These are phyloP conservation scores for Termitomyces sp. DNA, from an alignment of 768 basidiomycete genomes.

Conservation along the genomic window DNA sequence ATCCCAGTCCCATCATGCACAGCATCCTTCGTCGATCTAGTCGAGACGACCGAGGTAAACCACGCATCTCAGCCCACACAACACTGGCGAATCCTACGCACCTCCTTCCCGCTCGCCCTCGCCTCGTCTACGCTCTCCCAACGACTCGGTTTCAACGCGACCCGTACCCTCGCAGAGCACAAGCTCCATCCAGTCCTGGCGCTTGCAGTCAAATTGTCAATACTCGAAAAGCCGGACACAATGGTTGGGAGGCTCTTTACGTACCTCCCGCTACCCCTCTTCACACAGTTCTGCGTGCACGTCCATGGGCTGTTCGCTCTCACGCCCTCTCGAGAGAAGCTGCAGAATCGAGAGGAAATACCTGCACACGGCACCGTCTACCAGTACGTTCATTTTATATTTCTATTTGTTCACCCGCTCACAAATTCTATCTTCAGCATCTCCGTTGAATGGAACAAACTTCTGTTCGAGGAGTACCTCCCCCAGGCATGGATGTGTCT, in stretches of 20 bases:
- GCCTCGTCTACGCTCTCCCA: conserved; percentile 26
- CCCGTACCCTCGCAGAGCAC: conserved; percentile 29
- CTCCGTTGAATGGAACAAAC: conserved; percentile 46
- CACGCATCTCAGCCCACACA: not conserved
- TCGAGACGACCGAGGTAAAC: not conserved
- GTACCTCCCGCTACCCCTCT: conserved; percentile 45
- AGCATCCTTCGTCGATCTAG: conserved; percentile 19
- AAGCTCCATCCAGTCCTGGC: conserved; percentile 42
- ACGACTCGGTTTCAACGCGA: conserved; percentile 25
- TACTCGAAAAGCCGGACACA: conserved; percentile 8
- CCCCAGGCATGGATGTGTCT: conserved; percentile 42
- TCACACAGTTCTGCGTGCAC: conserved; percentile 44
- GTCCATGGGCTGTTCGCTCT: conserved; percentile 48
- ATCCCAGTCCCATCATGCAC: not conserved
- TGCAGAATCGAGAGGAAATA: conserved; percentile 40
- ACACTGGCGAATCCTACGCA: conserved; percentile 35
- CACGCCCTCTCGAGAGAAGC: conserved; percentile 41
- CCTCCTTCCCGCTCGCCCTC: conserved; percentile 23
- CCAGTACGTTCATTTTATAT: conserved; percentile 29
- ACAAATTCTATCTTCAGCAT: conserved; percentile 27
- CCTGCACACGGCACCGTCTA: conserved; percentile 37
- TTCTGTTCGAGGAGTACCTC: conserved; percentile 45
- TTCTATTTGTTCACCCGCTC: not conserved
- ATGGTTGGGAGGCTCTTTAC: conserved; percentile 44
- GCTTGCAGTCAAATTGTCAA: conserved; percentile 32